Evolutionary conservation across 1,284 basidiomycete genomes (phyloP), one percentile per base, ranked within the genome.

Genomic region (Sporisorium reilianum): DNA sequence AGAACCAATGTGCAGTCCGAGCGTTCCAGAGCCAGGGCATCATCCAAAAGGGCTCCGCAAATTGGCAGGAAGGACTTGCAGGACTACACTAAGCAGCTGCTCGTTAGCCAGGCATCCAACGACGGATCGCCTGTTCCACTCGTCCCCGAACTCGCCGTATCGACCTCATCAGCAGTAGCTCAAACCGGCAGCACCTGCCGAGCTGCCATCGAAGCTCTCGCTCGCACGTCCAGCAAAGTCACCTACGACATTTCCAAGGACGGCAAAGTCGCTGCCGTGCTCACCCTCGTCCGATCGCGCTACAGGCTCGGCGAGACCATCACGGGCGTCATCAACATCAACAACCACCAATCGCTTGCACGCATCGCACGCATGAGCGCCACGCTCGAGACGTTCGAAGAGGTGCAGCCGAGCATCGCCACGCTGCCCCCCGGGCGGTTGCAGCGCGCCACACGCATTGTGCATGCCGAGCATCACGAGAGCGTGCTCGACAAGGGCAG

Each of bases 121-220:
- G 65, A 62, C 9, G 63, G 26, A 1, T 25, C 54, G 20, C 20
- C 46, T 2, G 53, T 23, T n/a, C 18, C 44, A 3, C 18, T 51
- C 12, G 4, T 59, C 28, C 66, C 60, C 23, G 60, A 63, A 20
- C 25, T 59, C n/a, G 55, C 59, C n/a, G 40, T 52, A 2, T 22
- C 66, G 6, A n/a, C 50, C 8, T 32, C 55, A 3, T 34, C 60
- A 4, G 16, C 46, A 0, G 34, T 26, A 5, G 30, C 20, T 26
- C 46, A 51, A 12, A 36, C 40, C 18, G 55, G 46, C n/a, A 55
- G 46, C 34, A 53, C 91, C 0, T 97, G 94, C 84, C 88, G 93
- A 59, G 91, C 95, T 78, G 93, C 93, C 0, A 93, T 97, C 1
- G 94, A 97, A 86, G 90, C 96, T 48, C 86, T 96, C 45, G 94